phyloP scores from a whole-genome alignment of 1,284 basidiomycete species.

The Ustilago hordei region DNA sequence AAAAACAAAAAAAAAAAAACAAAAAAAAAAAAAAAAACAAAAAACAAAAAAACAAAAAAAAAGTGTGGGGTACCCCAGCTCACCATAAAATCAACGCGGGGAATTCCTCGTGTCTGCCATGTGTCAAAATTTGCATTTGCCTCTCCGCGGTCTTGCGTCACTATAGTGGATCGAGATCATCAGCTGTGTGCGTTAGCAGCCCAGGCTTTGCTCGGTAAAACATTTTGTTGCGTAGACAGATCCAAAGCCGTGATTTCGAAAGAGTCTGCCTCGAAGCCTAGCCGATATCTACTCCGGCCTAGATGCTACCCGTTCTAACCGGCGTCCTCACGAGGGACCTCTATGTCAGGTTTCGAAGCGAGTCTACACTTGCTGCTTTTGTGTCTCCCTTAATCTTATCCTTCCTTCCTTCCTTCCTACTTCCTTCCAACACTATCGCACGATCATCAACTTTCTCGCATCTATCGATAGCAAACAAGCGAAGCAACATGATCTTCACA shows the following conservation, averaged over 20 bases:
- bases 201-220: background rate
- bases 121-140: background rate
- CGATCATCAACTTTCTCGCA: background rate
- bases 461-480: background rate
- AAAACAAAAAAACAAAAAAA: background rate
- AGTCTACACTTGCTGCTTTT: background rate
- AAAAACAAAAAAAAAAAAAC: background rate
- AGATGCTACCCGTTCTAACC: background rate
- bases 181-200: background rate
- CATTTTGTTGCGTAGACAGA: background rate
- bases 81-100: constrained; percentile 2
- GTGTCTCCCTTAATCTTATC: background rate
- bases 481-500: constrained; percentile 45
- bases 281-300: background rate
- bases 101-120: background rate
- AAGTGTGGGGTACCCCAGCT: constrained; percentile 5
- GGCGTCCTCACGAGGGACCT: background rate
- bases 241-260: background rate
- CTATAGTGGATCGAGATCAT: background rate
- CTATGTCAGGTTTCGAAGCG: background rate
- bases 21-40: no score
- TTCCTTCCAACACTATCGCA: background rate
- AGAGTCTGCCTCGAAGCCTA: no score
- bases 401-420: background rate
- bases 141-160: background rate